phyloP scores from a whole-genome alignment of 306 rosid species.

The Sicyos baderoa region DNA sequence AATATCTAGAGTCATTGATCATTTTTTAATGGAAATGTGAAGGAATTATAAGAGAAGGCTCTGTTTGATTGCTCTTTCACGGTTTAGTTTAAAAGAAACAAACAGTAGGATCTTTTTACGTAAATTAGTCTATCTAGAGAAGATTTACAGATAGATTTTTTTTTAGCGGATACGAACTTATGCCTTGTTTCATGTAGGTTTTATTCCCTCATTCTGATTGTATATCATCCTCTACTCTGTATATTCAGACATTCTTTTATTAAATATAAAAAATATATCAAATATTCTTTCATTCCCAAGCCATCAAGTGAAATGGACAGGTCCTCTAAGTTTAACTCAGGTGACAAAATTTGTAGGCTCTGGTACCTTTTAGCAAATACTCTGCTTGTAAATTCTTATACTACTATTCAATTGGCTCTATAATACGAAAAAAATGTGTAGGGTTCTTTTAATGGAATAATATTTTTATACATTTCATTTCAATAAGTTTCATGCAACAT shows the following conservation, averaged over 20 bases:
- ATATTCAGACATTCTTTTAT: background rate
- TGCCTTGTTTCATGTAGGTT: background rate
- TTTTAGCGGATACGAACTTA: background rate
- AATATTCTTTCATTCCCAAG: background rate
- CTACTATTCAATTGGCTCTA: background rate
- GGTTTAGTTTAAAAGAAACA: background rate
- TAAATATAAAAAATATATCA: background rate
- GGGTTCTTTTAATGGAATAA: no score
- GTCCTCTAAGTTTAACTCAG: constrained; percentile 1
- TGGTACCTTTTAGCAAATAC: background rate
- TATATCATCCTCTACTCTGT: background rate
- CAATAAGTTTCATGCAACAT: background rate
- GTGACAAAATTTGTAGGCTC: background rate
- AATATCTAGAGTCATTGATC: background rate
- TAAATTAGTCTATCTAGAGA: background rate
- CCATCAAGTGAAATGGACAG: background rate
- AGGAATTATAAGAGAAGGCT: background rate
- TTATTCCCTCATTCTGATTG: constrained; percentile 2
- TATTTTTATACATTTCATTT: no score
- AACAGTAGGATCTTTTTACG: background rate
- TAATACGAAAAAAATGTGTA: no score
- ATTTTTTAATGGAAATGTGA: background rate
- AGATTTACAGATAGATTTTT: no score
- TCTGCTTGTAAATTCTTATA: constrained; percentile 3
- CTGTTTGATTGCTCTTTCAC: background rate